Evolutionary conservation across 75 land plant genomes (phyloP).

Genomic region (Pinus tabuliformis): DNA sequence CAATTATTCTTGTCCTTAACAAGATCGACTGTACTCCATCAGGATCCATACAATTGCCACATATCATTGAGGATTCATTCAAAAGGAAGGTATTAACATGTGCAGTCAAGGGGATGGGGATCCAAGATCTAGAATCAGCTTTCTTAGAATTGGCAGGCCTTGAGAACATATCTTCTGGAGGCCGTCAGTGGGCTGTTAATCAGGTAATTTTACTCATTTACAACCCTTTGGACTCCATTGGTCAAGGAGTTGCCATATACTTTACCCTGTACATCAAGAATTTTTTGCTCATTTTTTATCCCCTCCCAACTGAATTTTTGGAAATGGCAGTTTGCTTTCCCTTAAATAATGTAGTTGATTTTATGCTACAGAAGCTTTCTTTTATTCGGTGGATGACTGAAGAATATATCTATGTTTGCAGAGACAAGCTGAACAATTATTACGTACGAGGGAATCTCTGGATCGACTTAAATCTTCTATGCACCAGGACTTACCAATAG

Average conservation of each 20-base stretch:
- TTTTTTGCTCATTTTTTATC: not conserved
- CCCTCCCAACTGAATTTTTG: not conserved
- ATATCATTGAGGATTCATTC: slow-evolving; percentile 30
- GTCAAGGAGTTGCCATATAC: not conserved
- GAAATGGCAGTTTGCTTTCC: not conserved
- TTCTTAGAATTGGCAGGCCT: slow-evolving; percentile 71
- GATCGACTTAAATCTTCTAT: slow-evolving; percentile 56
- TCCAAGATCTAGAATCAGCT: slow-evolving; percentile 70
- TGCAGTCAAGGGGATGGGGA: slow-evolving; percentile 76
- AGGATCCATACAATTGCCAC: slow-evolving; percentile 19
- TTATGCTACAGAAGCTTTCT: too few species aligned
- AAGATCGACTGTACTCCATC: slow-evolving; percentile 81
- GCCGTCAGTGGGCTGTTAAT: slow-evolving; percentile 89
- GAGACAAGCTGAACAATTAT: slow-evolving; percentile 89
- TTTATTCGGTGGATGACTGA: not conserved
- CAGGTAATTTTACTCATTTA: slow-evolving; percentile 40
- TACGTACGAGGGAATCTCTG: slow-evolving; percentile 69
- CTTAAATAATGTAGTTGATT: too few species aligned
- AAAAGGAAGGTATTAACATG: slow-evolving; percentile 60
- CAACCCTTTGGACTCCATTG: not conserved
- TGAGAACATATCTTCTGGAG: slow-evolving; percentile 53
- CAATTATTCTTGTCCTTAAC: slow-evolving; percentile 81
- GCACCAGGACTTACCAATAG: slow-evolving; percentile 61
- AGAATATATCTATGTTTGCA: slow-evolving; percentile 22
- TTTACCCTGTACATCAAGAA: not conserved